Evolutionary conservation across 106 monocot species (phyloP).

Genomic region (Allium sativum): DNA sequence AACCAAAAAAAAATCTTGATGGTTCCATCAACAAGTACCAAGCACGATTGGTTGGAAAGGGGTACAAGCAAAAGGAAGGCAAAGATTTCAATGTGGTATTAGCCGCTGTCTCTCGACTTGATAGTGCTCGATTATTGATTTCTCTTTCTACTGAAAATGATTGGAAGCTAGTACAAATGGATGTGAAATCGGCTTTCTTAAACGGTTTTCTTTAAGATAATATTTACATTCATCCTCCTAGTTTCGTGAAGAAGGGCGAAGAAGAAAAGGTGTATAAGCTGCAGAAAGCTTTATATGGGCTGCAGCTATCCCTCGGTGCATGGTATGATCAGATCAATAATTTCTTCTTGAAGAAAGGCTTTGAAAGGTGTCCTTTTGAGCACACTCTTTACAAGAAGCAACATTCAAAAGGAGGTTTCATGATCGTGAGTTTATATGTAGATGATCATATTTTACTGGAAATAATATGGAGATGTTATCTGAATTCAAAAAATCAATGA

Average conservation of each 20-base stretch:
- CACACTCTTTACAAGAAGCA: no score
- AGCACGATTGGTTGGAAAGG: neutral
- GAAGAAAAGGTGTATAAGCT: neutral
- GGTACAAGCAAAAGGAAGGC: neutral
- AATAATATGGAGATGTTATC: no score
- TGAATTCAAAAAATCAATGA: no score
- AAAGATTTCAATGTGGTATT: neutral
- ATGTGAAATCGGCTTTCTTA: neutral
- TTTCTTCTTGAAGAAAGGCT: no score
- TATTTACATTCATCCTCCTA: conserved; percentile 1
- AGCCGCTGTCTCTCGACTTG: no score
- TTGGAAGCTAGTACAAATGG: neutral
- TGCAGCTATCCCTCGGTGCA: no score
- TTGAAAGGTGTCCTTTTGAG: no score
- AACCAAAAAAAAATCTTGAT: neutral
- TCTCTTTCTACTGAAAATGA: neutral
- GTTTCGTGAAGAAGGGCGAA: neutral
- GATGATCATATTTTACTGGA: no score
- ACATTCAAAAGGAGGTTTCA: no score
- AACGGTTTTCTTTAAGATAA: neutral
- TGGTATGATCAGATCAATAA: no score
- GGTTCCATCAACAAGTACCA: neutral
- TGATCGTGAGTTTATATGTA: no score
- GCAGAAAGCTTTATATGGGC: conserved; percentile 3
- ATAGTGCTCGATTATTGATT: neutral